phyloP scores from a whole-genome alignment of 2,329 filamentous ascomycete species.

The Colletotrichum tropicale region DNA sequence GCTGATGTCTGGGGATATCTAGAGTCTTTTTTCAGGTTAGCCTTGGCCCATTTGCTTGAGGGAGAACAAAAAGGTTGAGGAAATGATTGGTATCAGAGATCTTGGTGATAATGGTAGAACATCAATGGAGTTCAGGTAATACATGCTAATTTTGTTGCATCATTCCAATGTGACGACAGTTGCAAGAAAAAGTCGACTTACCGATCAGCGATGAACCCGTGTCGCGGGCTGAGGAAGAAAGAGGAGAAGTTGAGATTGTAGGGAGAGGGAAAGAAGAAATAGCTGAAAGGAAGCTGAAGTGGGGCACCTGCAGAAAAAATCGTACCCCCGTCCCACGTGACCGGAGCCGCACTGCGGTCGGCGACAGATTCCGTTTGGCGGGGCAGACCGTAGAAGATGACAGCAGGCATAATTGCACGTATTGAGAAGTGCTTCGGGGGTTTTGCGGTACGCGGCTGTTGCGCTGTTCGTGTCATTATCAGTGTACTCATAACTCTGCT shows the following conservation, averaged over 20 bases:
- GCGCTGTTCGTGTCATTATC: background rate
- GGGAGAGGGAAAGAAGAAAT: too few relatives aligned
- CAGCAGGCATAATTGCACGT: background rate
- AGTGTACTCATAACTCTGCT: background rate
- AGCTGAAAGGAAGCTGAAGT: background rate
- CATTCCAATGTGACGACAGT: slow-evolving; percentile 40
- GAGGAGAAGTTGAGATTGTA: background rate
- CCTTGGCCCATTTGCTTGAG: slow-evolving; percentile 4
- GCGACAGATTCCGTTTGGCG: background rate
- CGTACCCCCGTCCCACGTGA: background rate
- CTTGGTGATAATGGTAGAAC: slow-evolving; percentile 70
- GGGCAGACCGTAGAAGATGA: background rate
- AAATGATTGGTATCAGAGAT: slow-evolving; percentile 63
- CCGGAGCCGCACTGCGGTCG: background rate
- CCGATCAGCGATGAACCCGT: background rate
- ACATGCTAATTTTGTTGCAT: slow-evolving; percentile 60
- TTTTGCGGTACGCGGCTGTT: background rate
- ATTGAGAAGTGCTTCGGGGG: background rate
- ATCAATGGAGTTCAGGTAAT: slow-evolving; percentile 65
- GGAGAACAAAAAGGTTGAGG: background rate
- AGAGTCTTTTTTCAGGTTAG: slow-evolving; percentile 23
- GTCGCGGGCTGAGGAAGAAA: background rate
- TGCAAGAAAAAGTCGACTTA: slow-evolving; percentile 26
- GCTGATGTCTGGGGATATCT: background rate
- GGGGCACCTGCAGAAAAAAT: background rate